phyloP scores from a whole-genome alignment of 495 filamentous ascomycete species.

The Tuber borchii region DNA sequence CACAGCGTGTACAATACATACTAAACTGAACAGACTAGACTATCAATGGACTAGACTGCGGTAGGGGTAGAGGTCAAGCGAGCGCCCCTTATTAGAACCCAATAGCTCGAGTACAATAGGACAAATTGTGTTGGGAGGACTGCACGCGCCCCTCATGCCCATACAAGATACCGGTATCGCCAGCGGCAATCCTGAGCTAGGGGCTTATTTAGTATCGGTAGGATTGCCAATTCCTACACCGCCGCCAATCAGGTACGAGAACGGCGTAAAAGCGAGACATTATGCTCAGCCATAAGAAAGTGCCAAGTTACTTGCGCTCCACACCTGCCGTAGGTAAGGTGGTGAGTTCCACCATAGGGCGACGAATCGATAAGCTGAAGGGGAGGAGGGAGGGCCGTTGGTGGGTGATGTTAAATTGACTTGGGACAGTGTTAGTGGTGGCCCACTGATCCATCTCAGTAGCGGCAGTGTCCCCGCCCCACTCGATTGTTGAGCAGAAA shows the following conservation, averaged over 20 bases:
- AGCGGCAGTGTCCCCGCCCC: background rate
- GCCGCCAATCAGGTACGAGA: background rate
- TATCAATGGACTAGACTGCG: background rate
- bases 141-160: background rate
- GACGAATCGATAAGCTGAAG: background rate
- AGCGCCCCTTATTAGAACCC: background rate
- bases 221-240: background rate
- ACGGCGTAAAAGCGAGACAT: background rate
- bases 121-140: background rate
- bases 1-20: background rate
- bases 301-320: background rate
- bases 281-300: background rate
- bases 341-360: background rate
- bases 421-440: background rate
- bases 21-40: background rate
- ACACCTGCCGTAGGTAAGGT: background rate
- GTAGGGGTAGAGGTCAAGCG: background rate
- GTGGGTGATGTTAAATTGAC: background rate
- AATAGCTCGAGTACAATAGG: background rate
- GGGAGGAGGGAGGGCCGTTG: background rate
- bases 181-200: background rate
- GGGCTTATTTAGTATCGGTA: background rate
- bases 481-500: background rate
- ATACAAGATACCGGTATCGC: background rate
- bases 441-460: background rate